Evolutionary conservation across 805 yeast species (phyloP).

Genomic region (Komagataella phaffii): DNA sequence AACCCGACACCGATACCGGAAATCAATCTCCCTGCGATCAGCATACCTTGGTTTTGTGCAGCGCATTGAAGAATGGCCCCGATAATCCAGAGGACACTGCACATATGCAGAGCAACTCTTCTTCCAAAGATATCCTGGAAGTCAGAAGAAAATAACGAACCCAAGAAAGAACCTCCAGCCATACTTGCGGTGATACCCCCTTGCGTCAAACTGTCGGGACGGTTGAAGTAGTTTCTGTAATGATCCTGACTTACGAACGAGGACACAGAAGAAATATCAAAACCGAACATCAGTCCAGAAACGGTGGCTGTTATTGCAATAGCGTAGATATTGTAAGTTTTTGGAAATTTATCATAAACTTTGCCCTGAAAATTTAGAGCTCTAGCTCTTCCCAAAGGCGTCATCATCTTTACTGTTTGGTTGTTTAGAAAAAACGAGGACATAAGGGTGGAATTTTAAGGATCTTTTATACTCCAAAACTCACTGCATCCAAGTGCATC

Average conservation of each 20-base stretch:
- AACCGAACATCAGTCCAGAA: conserved; percentile 66
- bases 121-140: conserved; percentile 31
- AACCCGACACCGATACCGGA: conserved; percentile 57
- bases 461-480: neutral
- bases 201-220: conserved; percentile 43
- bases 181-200: conserved; percentile 67
- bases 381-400: neutral
- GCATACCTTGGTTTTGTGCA: conserved; percentile 26
- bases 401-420: neutral
- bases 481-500: neutral
- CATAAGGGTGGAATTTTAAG: neutral
- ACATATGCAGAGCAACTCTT: conserved; percentile 20
- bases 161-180: conserved; percentile 67
- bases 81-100: conserved; percentile 13
- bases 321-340: conserved; percentile 39
- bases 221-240: conserved; percentile 37
- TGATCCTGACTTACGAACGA: conserved; percentile 41
- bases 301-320: conserved; percentile 45
- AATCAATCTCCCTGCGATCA: conserved; percentile 41
- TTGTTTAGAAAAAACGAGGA: neutral
- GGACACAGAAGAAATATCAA: conserved; percentile 69
- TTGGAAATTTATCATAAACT: conserved; percentile 12
- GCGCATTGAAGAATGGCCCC: conserved; percentile 11
- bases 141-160: conserved; percentile 44
- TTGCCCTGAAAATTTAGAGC: neutral